Evolutionary conservation across 257 asterid genomes (phyloP), one percentile per base, ranked within the genome.

Genomic region (Agastache rugosa): DNA sequence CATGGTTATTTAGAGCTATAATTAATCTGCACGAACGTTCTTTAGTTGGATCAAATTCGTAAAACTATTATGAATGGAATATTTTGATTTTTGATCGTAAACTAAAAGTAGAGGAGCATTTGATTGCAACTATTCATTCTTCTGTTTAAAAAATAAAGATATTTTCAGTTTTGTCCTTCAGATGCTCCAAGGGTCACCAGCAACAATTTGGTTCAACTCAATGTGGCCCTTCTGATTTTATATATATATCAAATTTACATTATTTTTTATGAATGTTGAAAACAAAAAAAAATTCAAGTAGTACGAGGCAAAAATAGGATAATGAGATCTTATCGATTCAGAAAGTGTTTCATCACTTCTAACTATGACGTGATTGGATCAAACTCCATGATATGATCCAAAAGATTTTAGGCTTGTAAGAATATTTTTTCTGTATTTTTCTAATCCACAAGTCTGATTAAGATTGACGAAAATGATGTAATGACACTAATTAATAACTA

Each of bases 111-210:
- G n/a, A n/a, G 35, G 11, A 23, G 20, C 27, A 14, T 25, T 65
- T 31, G 71, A 37, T 67, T 41, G 60, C 67, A 11, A 59, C 78
- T 58, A 12, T 79, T 73, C 72, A 50, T 44, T 63, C 48, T 47
- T 16, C 31, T 44, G 42, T 39, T 7, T 0, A 8, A 39, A 8
- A 39, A 39, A 39, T 6, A 35, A 9, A 39, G 12, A 8, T 8
- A 39, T 39, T 39, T 39, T 48, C 55, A 17, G 6, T 37, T 50
- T 8, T 54, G 86, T 8, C 86, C 72, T 72, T 78, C 73, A 10
- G 72, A 39, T 11, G 19, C 54, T 62, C 59, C 75, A 75, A 82
- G 75, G 56, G 83, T 31, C 83, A 19, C 44, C 3, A 14, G 19
- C 47, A 41, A 41, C 22, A 53, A 47, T 50, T 8, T 48, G 19